Conservation (phyloP, 2,329 filamentous ascomycete genomes). For the Endocalyx cinctus region DNA sequence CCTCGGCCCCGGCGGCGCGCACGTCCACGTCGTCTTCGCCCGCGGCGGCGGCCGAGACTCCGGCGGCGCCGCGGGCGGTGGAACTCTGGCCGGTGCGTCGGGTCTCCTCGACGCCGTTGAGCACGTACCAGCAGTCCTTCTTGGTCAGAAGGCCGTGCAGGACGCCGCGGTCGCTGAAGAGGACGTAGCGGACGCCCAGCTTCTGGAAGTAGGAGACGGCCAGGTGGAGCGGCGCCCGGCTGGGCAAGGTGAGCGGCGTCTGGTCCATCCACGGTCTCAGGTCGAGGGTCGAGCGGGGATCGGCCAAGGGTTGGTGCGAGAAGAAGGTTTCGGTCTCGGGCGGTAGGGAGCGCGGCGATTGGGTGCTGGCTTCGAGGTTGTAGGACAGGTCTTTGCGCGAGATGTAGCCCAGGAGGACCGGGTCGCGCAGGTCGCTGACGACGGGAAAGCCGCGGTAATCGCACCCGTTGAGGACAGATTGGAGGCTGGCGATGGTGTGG, state of each 20-base stretch:
- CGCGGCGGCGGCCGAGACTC: slow-evolving; percentile 14
- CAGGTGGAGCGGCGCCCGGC: slow-evolving; percentile 72
- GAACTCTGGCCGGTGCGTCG: too few relatives aligned
- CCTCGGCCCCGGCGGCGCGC: slow-evolving; percentile 6
- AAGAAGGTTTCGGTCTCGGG: slow-evolving; percentile 78
- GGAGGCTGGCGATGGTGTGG: slow-evolving; percentile 77
- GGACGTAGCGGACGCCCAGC: slow-evolving; percentile 81
- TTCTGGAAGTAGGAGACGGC: slow-evolving; percentile 92
- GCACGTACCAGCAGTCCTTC: slow-evolving; percentile 93
- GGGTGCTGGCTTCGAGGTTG: slow-evolving; percentile 63
- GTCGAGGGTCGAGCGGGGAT: slow-evolving; percentile 75
- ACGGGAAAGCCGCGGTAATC: slow-evolving; percentile 90
- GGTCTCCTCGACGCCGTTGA: slow-evolving; percentile 71
- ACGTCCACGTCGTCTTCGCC: too few relatives aligned
- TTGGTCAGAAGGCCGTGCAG: slow-evolving; percentile 87
- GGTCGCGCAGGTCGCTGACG: slow-evolving; percentile 70
- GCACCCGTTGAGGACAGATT: slow-evolving; percentile 65
- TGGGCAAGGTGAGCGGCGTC: slow-evolving; percentile 86
- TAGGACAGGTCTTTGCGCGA: slow-evolving; percentile 84
- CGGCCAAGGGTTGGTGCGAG: slow-evolving; percentile 73
- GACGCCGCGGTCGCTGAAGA: slow-evolving; percentile 78
- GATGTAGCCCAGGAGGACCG: slow-evolving; percentile 86
- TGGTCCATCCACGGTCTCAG: slow-evolving; percentile 98
- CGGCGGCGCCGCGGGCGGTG: slow-evolving; percentile 11
- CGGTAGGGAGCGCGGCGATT: slow-evolving; percentile 54